These are phyloP conservation scores for Sarcocystis neurona DNA, from an alignment of 169 alveolate species.

Conservation along the genomic window DNA sequence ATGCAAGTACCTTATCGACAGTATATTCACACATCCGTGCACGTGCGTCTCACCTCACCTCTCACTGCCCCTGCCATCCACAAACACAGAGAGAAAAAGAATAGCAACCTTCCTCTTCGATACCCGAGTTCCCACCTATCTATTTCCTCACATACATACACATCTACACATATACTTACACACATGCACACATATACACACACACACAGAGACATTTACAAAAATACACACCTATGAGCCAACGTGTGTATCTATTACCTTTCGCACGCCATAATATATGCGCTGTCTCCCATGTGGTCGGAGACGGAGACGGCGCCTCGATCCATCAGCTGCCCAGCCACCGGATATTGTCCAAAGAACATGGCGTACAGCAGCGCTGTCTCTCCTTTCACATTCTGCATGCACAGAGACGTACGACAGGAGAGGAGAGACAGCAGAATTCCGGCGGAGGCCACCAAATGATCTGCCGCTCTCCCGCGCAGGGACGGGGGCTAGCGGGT, in stretches of 20 bases:
- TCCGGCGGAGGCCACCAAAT: no score
- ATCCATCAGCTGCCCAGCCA: conserved; percentile 64
- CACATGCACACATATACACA: background rate
- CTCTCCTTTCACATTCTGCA: conserved; percentile 67
- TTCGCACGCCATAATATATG: conserved; percentile 59
- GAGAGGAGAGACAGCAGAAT: no score
- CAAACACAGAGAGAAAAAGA: no score
- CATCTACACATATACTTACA: background rate
- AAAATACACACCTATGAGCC: background rate
- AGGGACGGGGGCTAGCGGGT: no score
- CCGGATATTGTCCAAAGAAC: conserved; percentile 63
- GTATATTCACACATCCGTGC: no score
- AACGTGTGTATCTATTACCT: conserved; percentile 39
- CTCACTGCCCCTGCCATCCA: no score
- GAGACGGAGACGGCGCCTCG: conserved; percentile 64
- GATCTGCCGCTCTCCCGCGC: no score
- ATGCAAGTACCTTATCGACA: no score
- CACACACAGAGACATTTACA: background rate
- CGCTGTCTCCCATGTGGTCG: conserved; percentile 63
- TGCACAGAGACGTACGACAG: no score
- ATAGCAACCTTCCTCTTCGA: no score
- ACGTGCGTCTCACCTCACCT: no score
- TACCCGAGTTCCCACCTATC: no score
- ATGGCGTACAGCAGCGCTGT: conserved; percentile 66
- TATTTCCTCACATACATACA: background rate